Evolutionary conservation across 1,284 basidiomycete genomes (phyloP), one percentile per base, ranked within the genome.

Genomic region (Ceratobasidium sp.): DNA sequence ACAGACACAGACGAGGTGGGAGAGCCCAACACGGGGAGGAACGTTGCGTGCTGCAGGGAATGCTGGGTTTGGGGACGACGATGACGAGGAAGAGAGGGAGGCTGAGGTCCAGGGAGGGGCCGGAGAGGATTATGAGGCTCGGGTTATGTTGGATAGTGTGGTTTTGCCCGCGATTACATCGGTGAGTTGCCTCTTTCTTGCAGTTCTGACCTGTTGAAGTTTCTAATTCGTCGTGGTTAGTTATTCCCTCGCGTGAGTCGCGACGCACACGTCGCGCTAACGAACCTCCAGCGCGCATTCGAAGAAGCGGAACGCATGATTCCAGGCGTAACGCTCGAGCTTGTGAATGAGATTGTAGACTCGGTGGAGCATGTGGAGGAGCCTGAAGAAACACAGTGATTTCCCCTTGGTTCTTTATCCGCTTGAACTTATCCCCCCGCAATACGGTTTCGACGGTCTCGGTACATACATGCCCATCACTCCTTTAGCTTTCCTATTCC

Each of bases 81-180:
- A 89, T 72, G 93, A 91, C 81, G 91, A 91, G 53, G 87, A 89
- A 70, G 93, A 91, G 81, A 91, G 91, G 53, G 85, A 83, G 77
- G 84, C 86, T 44, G 87, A 88, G 51, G 82, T 89, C 15, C 91
- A 92, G 42, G 80, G 68, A 7, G 56, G 28, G 4, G 64, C 56
- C 3, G 83, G 84, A 46, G 84, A 86, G 26, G 94, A 94, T 68
- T 89, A 95, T 60, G 92, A 94, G 13, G 94, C 95, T 83, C 94
- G 93, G 40, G 92, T 94, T 33, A 97, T 98, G 92, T 87, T 98
- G 64, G 95, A 97, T 83, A 95, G 95, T n/a, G 97, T 98, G 46
- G 93, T 98, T 78, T 86, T 97, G 51, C 97, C 97, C 28, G 96
- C 96, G 20, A 93, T 98, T 81, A 94, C 95, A 73, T 97, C 94